phyloP scores from a whole-genome alignment of 768 basidiomycete species.

The Ramaria rubella region DNA sequence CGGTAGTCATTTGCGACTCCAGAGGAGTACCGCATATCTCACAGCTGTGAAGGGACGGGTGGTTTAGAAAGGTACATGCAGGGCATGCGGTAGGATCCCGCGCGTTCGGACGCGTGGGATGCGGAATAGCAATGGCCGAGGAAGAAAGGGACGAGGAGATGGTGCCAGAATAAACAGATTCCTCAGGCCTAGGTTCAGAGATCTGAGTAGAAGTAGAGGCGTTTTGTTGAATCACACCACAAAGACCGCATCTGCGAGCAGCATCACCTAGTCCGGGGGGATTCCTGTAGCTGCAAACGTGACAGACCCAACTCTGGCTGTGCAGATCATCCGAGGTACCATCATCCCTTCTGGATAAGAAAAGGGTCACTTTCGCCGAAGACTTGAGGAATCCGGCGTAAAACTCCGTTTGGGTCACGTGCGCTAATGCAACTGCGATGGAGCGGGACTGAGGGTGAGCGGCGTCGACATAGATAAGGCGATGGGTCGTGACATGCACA shows the following conservation, averaged over 20 bases:
- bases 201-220: background rate
- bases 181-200: background rate
- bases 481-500: conserved; percentile 70
- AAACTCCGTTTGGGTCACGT: conserved; percentile 71
- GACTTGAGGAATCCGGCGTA: conserved; percentile 89
- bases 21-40: conserved; percentile 82
- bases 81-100: conserved; percentile 54
- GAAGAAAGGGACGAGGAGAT: conserved; percentile 13
- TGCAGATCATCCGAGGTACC: conserved; percentile 7
- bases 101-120: conserved; percentile 18
- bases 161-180: conserved; percentile 5
- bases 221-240: conserved; percentile 5
- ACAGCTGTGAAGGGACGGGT: conserved; percentile 62
- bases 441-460: conserved; percentile 36
- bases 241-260: conserved; percentile 7
- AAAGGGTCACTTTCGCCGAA: conserved; percentile 80
- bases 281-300: conserved; percentile 83
- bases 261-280: conserved; percentile 42
- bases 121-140: conserved; percentile 29
- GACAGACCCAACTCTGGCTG: conserved; percentile 61
- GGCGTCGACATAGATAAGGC: conserved; percentile 73
- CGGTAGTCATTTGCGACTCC: conserved; percentile 13
- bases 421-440: conserved; percentile 58
- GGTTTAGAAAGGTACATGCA: conserved; percentile 91
- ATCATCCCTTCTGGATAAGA: conserved; percentile 38